A percentile compares a stretch with the other conserved stretches of the same genome.
phyloP scores from a whole-genome alignment of 2,329 filamentous ascomycete species.

The Nigrograna mackinnonii region DNA sequence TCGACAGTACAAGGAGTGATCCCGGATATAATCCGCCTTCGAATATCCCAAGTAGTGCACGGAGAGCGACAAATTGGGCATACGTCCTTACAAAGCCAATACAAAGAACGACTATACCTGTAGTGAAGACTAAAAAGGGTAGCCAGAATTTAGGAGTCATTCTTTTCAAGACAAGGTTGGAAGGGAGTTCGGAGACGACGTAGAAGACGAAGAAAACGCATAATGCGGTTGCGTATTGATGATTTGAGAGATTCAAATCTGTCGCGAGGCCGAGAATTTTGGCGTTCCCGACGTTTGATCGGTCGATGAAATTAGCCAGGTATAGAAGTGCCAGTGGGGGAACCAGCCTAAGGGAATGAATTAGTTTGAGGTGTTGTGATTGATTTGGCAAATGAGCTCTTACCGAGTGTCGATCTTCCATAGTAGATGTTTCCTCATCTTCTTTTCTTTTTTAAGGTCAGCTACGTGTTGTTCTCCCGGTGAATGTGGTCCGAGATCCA shows the following conservation, averaged over 20 bases:
- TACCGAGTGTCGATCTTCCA: no score
- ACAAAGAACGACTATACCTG: not conserved
- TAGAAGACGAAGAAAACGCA: constrained; percentile 91
- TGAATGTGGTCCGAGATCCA: no score
- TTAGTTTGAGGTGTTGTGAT: no score
- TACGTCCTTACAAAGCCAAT: not conserved
- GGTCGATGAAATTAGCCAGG: constrained; percentile 69
- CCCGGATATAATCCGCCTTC: not conserved
- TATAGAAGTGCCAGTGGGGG: constrained; percentile 74
- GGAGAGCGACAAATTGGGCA: not conserved
- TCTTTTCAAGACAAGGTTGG: not conserved
- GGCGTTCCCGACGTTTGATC: constrained; percentile 80
- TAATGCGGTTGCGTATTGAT: constrained; percentile 73
- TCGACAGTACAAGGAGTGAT: not conserved
- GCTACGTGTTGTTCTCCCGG: no score
- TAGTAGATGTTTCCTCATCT: no score
- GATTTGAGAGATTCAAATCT: constrained; percentile 65
- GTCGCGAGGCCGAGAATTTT: constrained; percentile 59
- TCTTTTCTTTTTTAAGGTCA: no score
- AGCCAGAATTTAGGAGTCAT: not conserved
- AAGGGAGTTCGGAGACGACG: not conserved
- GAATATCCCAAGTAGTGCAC: not conserved
- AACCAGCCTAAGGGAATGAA: constrained; percentile 59
- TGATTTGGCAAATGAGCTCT: no score
- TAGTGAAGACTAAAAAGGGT: not conserved